Evolutionary conservation across 352 stramenopile genomes (phyloP), one percentile per base, ranked within the genome.

Genomic region (Pythium inflatum): DNA sequence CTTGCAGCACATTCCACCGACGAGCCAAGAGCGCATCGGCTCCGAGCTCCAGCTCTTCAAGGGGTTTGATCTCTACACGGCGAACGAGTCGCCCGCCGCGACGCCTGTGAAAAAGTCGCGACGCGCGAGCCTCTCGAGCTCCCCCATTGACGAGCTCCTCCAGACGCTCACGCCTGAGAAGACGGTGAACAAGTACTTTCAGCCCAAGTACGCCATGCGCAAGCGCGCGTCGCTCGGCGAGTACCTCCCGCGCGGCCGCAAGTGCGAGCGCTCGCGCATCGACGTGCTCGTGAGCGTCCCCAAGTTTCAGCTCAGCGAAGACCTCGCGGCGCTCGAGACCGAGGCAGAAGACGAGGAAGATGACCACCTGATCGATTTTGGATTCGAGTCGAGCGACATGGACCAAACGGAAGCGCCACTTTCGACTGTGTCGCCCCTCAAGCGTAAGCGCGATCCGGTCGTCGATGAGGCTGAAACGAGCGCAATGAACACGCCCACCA

Each of bases 171-270:
- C 64, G 55, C 55, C 64, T 14, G 64, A 71, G 46, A 66, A 71
- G 55, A 61, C 48, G 4, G 64, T 55, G 0, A 66, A 43, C 56
- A 65, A 66, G 34, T 66, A 71, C 64, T 71, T 71, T 46, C 55
- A 65, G 56, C 46, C 33, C 55, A 71, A 71, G 46, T 66, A 66
- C 64, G 55, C 64, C 11, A 71, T 71, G 64, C 64, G 64, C 27
- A 59, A 60, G 36, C 56, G 56, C 22, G 56, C 59, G 25, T 65
- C 64, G 34, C 53, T 71, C 14, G 46, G 22, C 33, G 33, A 53
- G 64, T 71, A 71, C 36, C 27, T 71, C 28, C 53, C 49, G 4
- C 62, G 62, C 31, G 62, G 62, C 20, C 62, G 43, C 53, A 70
- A 70, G 62, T 70, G 64, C 56, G 64, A 65, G 24, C 33, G 30